Conservation (phyloP, 2,329 filamentous ascomycete genomes). For the Monosporascus cannonballus region DNA sequence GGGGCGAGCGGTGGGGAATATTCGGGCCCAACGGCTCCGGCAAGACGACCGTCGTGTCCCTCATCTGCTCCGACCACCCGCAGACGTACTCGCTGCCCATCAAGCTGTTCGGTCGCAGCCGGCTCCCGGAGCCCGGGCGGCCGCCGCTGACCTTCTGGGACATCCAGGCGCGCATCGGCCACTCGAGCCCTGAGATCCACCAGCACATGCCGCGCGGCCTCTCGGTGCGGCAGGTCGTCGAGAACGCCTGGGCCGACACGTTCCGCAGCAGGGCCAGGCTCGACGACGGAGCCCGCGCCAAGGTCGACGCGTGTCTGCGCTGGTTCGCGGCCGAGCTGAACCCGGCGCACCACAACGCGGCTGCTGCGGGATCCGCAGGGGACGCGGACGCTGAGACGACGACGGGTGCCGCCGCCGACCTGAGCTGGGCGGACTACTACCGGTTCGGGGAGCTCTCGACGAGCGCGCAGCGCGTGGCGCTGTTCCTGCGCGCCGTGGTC, state of each 20-base stretch:
- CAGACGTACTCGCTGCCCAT: slow-evolving; percentile 89
- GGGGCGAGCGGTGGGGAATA: slow-evolving; percentile 83
- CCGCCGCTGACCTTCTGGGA: slow-evolving; percentile 86
- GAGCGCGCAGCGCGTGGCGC: slow-evolving; percentile 73
- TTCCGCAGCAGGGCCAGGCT: slow-evolving; percentile 68
- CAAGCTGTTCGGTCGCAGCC: slow-evolving; percentile 74
- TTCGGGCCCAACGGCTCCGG: slow-evolving; percentile 93
- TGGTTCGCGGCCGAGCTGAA: slow-evolving; percentile 80
- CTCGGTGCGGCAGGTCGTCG: slow-evolving; percentile 66
- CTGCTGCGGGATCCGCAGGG: slow-evolving; percentile 18
- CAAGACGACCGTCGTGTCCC: slow-evolving; percentile 88
- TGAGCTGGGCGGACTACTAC: slow-evolving; percentile 61
- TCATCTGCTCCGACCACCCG: slow-evolving; percentile 93
- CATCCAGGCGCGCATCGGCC: slow-evolving; percentile 81
- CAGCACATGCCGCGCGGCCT: slow-evolving; percentile 80
- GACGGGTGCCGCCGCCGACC: slow-evolving; percentile 8
- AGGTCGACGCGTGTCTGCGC: slow-evolving; percentile 62
- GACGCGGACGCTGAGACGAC: slow-evolving; percentile 1
- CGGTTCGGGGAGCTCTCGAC: slow-evolving; percentile 73
- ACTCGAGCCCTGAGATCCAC: slow-evolving; percentile 91
- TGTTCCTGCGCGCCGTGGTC: slow-evolving; percentile 77
- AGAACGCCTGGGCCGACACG: slow-evolving; percentile 87
- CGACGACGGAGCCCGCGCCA: slow-evolving; percentile 45
- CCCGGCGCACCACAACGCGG: slow-evolving; percentile 30
- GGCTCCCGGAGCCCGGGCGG: slow-evolving; percentile 66